These are phyloP conservation scores for Coelastrella sp. DNA, from an alignment of 139 green algal species.

Conservation along the genomic window DNA sequence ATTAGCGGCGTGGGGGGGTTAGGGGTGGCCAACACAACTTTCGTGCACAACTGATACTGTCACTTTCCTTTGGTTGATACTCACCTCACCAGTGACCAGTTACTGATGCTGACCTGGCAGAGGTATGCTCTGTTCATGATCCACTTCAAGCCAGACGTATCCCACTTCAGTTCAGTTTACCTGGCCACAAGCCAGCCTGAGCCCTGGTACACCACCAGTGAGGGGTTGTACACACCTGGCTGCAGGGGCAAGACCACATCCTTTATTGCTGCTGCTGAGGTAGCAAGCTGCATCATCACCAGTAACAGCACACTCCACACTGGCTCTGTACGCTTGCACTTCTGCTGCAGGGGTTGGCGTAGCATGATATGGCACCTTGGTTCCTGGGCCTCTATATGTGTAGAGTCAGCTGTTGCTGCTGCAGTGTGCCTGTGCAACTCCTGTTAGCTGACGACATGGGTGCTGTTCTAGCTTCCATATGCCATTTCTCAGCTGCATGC, in stretches of 20 bases:
- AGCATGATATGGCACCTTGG: too few relatives aligned
- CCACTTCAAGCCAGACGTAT: constrained; percentile 46
- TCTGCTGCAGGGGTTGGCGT: too few relatives aligned
- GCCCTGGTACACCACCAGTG: constrained; percentile 20
- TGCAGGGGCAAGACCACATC: neutral
- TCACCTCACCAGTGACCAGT: constrained; percentile 22
- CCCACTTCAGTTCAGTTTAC: constrained; percentile 31
- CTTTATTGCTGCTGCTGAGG: neutral
- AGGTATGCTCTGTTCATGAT: constrained; percentile 44
- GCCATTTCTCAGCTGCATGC: too few relatives aligned
- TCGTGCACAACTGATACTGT: too few relatives aligned
- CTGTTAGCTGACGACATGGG: too few relatives aligned
- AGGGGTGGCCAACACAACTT: too few relatives aligned
- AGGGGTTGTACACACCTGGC: neutral
- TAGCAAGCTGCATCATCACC: neutral
- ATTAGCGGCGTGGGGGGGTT: too few relatives aligned
- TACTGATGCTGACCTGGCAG: constrained; percentile 19
- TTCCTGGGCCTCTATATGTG: too few relatives aligned
- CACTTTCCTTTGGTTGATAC: neutral
- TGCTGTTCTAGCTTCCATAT: too few relatives aligned
- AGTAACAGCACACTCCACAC: neutral
- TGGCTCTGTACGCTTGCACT: too few relatives aligned
- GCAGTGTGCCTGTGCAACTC: too few relatives aligned
- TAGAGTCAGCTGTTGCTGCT: too few relatives aligned
- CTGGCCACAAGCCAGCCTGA: constrained; percentile 30